Conservation (phyloP, 305 asterid species). For the Nicotiana rustica region DNA sequence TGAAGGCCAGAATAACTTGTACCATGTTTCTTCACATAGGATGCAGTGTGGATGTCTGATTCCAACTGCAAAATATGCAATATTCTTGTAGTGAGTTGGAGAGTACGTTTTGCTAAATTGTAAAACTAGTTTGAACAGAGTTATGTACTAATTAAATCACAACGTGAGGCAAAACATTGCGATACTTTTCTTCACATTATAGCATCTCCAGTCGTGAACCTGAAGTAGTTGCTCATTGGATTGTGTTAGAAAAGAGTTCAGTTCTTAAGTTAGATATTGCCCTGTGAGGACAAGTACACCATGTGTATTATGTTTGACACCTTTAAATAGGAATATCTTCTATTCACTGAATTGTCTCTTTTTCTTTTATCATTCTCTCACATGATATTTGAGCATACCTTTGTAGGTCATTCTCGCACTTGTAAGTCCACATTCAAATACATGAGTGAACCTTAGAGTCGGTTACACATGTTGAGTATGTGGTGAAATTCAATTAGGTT, state of each 20-base stretch:
- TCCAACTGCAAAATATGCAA: background rate
- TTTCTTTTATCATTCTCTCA: conserved; percentile 5
- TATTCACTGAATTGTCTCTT: conserved; percentile 1
- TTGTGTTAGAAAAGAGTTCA: background rate
- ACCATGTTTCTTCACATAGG: conserved; percentile 15
- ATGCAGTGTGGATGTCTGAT: conserved; percentile 14
- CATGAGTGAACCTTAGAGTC: conserved; percentile 4
- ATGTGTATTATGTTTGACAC: background rate
- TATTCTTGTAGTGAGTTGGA: conserved; percentile 19
- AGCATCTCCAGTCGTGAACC: background rate
- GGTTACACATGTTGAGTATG: background rate
- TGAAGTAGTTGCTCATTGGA: conserved; percentile 12
- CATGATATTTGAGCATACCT: conserved; percentile 17
- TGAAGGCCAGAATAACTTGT: conserved; percentile 27
- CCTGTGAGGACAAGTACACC: background rate
- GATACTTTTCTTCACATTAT: background rate
- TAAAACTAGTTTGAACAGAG: conserved; percentile 13
- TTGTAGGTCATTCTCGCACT: conserved; percentile 29
- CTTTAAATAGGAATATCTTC: background rate
- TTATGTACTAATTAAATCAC: background rate
- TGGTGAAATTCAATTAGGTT: background rate
- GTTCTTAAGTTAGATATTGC: background rate
- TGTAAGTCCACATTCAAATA: conserved; percentile 13
- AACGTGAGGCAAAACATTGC: background rate
- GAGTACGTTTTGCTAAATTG: conserved; percentile 23